These are phyloP conservation scores for Pichiaceae sp. DNA, from an alignment of 1,139 yeast genomes.

Conservation along the genomic window DNA sequence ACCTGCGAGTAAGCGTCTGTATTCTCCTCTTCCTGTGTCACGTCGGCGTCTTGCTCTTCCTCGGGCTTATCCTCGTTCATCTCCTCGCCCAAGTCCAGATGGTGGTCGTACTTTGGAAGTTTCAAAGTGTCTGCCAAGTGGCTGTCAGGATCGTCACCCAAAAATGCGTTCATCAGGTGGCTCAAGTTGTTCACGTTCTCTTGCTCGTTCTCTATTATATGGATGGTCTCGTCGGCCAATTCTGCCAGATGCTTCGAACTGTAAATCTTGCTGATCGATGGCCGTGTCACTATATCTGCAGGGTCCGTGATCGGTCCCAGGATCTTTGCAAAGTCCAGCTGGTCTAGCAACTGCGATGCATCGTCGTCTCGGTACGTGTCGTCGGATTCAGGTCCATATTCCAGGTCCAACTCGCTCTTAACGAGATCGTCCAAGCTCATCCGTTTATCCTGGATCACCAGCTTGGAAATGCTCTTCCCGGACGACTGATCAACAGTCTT, in stretches of 20 bases:
- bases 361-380: conserved; percentile 33
- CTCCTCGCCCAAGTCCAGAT: conserved; percentile 27
- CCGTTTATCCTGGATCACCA: conserved; percentile 23
- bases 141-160: conserved; percentile 80
- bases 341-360: conserved; percentile 13
- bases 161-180: conserved; percentile 63
- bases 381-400: conserved; percentile 18
- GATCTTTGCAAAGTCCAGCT: conserved; percentile 40
- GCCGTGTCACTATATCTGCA: conserved; percentile 66
- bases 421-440: conserved; percentile 17
- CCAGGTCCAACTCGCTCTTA: conserved; percentile 20
- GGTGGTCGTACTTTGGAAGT: conserved; percentile 64
- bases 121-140: conserved; percentile 56
- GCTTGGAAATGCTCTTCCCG: conserved; percentile 21
- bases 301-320: conserved; percentile 77
- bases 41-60: conserved; percentile 8
- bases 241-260: conserved; percentile 39
- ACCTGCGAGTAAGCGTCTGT: conserved; percentile 12
- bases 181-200: conserved; percentile 62
- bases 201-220: conserved; percentile 74
- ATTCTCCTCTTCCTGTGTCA: conserved; percentile 22
- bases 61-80: conserved; percentile 5
- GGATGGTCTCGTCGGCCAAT: conserved; percentile 65
- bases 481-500: conserved; percentile 15
- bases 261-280: conserved; percentile 61